phyloP scores from a whole-genome alignment of 345 rosid species.

The Dipteronia dyeriana region DNA sequence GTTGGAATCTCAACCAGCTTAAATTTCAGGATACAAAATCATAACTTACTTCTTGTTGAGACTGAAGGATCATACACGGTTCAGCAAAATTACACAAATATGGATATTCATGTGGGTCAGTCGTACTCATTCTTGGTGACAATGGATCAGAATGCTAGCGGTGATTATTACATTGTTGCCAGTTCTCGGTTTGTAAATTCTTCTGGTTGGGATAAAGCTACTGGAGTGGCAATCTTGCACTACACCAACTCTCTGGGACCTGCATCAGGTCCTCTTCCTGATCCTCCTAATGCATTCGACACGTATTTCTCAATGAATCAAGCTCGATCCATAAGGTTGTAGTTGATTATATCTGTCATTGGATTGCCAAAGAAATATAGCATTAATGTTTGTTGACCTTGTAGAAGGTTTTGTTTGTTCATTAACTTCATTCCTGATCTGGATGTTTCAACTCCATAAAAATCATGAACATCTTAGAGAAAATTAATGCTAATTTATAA shows the following conservation, averaged over 20 bases:
- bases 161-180: constrained; percentile 84
- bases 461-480: constrained; percentile 5
- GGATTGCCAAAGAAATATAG: constrained; percentile 16
- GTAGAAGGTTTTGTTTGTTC: background rate
- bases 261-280: constrained; percentile 87
- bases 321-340: constrained; percentile 97
- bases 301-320: constrained; percentile 90
- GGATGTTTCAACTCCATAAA: constrained; percentile 4
- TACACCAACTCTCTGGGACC: constrained; percentile 85
- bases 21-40: constrained; percentile 89
- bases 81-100: constrained; percentile 74
- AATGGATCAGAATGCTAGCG: constrained; percentile 83
- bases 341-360: constrained; percentile 26
- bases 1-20: constrained; percentile 83
- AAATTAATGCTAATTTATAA: background rate
- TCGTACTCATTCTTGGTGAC: constrained; percentile 90
- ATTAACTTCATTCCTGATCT: background rate
- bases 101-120: constrained; percentile 97
- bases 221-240: constrained; percentile 80
- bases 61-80: constrained; percentile 92
- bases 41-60: constrained; percentile 85
- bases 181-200: constrained; percentile 69
- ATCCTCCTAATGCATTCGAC: constrained; percentile 68
- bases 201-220: constrained; percentile 48
- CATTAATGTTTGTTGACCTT: constrained; percentile 9